phyloP scores from a whole-genome alignment of 2,329 filamentous ascomycete genomes.

The Lanzia echinophila region DNA sequence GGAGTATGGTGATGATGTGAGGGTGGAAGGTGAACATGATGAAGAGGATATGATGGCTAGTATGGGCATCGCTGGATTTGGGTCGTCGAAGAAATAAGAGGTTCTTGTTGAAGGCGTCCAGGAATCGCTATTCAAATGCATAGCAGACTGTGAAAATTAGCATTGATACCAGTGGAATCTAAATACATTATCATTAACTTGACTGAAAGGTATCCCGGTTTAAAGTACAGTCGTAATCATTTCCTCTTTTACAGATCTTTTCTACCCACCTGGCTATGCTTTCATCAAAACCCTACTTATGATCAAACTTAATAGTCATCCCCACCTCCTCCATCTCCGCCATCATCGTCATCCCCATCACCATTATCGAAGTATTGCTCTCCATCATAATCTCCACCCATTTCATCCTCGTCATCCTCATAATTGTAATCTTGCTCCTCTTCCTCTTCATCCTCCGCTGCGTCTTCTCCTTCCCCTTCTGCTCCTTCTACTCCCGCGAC shows the following conservation, averaged over 20 bases:
- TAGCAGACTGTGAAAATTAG: neutral
- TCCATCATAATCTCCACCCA: slow-evolving; percentile 55
- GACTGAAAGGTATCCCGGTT: too few species aligned
- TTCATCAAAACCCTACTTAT: too few species aligned
- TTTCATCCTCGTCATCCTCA: slow-evolving; percentile 53
- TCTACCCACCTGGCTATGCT: too few species aligned
- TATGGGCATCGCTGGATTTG: slow-evolving; percentile 61
- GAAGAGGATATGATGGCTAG: slow-evolving; percentile 65
- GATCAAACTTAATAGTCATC: slow-evolving; percentile 27
- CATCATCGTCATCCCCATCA: slow-evolving; percentile 47
- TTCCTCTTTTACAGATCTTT: too few species aligned
- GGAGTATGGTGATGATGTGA: too few species aligned
- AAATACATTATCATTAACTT: too few species aligned
- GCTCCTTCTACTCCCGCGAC: slow-evolving; percentile 29
- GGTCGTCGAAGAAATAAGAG: slow-evolving; percentile 34
- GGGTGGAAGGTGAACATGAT: slow-evolving; percentile 63
- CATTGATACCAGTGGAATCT: too few species aligned
- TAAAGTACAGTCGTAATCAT: too few species aligned
- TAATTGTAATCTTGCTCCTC: slow-evolving; percentile 36
- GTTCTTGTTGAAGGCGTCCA: too few species aligned
- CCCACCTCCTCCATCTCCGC: slow-evolving; percentile 36
- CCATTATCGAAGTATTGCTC: slow-evolving; percentile 59
- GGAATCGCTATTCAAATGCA: too few species aligned
- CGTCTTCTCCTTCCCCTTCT: slow-evolving; percentile 34
- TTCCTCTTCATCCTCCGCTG: slow-evolving; percentile 38